Base-by-base conservation (phyloP, 1,284 basidiomycete genomes). In the Boletellus deceptivus region DNA sequence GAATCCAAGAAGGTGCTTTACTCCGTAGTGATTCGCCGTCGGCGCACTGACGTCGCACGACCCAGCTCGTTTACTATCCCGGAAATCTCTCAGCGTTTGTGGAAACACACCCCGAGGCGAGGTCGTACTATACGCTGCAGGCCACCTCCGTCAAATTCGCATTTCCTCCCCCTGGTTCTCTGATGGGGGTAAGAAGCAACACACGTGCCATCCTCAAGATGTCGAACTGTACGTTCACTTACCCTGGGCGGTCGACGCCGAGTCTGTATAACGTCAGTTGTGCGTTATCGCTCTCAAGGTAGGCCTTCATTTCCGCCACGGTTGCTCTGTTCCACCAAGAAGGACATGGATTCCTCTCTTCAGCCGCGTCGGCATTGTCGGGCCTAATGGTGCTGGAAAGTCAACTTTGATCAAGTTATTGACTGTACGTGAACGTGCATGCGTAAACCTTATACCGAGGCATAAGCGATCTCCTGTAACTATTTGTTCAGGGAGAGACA, bases 401-500 rank as follows among this genome's bases (percentile, higher is more conserved):
- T 95, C 91, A 48, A 99, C 96, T n/a, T 76, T 99, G 59, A 92
- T 98, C 78, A 99, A 98, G 75, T 79, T 98, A 45, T 73, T 99
- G 61, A 98, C 96, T 31, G 88, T 87, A 64, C 48, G 75, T 71
- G 34, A 53, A 45, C 33, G 50, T 49, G 43, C 43, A 55, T 43
- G 48, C 49, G 25, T 49, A 18, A n/a, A 43, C 43, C 22, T 31
- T 31, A 45, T 29, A 24, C 54, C 27, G 17, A 14, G 43, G 42
- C 54, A 46, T 48, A 50, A 48, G 56, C 40, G 45, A 43, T 35
- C 41, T 40, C 43, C 44, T 48, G 49, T 53, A 31, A 31, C 11
- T 11, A 29, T 29, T 47, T 48, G 7, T 55, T 35, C 59, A 90
- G 88, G 96, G 97, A 57, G 96, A 99, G 74, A 93, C 92, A 14